Conservation (phyloP, 768 basidiomycete genomes). For the Trametes cingulata region DNA sequence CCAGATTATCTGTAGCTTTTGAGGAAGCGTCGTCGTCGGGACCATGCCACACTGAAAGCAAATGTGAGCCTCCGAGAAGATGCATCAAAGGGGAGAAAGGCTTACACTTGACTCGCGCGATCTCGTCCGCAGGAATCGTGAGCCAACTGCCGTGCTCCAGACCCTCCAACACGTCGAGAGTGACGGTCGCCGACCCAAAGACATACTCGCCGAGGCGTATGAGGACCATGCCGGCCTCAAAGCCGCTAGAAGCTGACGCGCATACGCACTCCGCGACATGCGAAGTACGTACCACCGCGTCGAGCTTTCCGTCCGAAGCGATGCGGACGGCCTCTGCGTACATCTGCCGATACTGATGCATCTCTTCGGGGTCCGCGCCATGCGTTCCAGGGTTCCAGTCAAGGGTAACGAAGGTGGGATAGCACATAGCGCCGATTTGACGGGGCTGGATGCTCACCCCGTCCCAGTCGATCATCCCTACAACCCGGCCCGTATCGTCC, state of each 20-base stretch:
- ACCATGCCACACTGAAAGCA: no score
- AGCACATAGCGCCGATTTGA: not conserved
- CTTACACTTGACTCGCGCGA: not conserved
- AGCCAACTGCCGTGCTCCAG: not conserved
- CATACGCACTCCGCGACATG: no score
- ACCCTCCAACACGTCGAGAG: not conserved
- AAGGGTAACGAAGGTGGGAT: not conserved
- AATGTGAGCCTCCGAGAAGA: no score
- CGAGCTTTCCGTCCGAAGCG: no score
- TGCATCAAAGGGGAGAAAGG: not conserved
- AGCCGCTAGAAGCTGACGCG: no score
- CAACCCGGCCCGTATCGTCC: slow-evolving; percentile 3
- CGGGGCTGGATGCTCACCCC: not conserved
- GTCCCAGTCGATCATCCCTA: slow-evolving; percentile 10
- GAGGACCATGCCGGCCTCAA: not conserved
- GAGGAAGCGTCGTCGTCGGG: no score
- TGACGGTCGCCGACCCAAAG: not conserved
- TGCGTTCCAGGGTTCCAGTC: slow-evolving; percentile 4
- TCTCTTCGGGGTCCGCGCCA: not conserved
- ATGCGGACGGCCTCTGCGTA: no score
- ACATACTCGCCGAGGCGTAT: not conserved
- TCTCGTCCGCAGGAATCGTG: not conserved
- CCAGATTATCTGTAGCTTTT: no score
- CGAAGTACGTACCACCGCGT: no score
- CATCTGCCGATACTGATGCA: no score